Conservation (phyloP, 768 basidiomycete genomes). For the Mycena olivaceomarginata region DNA sequence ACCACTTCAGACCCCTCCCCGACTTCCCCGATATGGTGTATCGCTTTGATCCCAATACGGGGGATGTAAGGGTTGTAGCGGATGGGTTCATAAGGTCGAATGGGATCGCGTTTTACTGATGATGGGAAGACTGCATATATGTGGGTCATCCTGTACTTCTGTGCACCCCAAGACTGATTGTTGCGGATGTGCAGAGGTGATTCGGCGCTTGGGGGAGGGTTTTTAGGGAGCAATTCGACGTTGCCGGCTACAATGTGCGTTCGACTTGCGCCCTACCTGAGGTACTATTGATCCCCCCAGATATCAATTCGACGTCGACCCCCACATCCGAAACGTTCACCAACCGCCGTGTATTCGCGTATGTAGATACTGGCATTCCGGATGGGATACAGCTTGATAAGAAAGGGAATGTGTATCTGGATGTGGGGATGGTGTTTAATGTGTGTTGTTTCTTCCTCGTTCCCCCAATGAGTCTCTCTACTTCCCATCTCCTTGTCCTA, state of each 20-base stretch:
- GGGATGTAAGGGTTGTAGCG: conserved; percentile 81
- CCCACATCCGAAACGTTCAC: conserved; percentile 68
- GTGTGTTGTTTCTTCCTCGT: conserved; percentile 53
- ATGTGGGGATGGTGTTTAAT: conserved; percentile 79
- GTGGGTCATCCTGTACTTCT: conserved; percentile 46
- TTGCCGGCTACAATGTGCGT: conserved; percentile 80
- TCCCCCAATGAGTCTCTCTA: conserved; percentile 7
- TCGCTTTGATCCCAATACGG: conserved; percentile 80
- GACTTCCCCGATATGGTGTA: conserved; percentile 86
- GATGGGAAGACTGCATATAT: conserved; percentile 81
- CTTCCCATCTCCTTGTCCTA: background rate
- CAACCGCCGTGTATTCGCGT: conserved; percentile 81
- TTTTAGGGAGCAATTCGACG: conserved; percentile 70
- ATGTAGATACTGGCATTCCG: conserved; percentile 77
- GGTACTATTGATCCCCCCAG: conserved; percentile 54
- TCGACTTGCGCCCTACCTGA: background rate
- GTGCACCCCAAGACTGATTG: background rate
- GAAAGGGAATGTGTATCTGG: conserved; percentile 79
- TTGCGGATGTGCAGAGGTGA: conserved; percentile 62
- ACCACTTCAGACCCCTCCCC: conserved; percentile 78
- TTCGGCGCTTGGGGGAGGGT: conserved; percentile 65
- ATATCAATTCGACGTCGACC: conserved; percentile 82
- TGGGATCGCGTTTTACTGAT: conserved; percentile 80
- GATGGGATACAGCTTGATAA: conserved; percentile 83
- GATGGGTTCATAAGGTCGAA: conserved; percentile 82